phyloP scores from a whole-genome alignment of 106 monocot species.

The Vanilla planifolia region DNA sequence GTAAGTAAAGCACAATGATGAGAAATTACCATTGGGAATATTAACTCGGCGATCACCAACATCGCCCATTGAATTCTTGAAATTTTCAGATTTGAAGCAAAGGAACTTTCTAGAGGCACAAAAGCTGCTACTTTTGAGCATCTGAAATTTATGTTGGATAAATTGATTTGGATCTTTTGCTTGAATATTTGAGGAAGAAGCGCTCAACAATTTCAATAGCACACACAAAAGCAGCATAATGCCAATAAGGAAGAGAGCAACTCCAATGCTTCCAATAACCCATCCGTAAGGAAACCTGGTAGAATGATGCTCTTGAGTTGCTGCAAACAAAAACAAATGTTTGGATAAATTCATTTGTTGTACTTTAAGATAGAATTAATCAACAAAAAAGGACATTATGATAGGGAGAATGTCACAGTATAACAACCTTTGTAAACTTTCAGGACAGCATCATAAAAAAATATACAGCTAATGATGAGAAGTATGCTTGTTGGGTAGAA shows the following conservation, averaged over 20 bases:
- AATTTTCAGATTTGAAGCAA: conserved; percentile 54
- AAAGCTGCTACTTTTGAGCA: conserved; percentile 58
- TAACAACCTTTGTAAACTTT: too few relatives aligned
- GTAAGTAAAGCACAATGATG: background rate
- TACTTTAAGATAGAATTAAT: background rate
- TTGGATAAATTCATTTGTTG: background rate
- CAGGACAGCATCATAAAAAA: too few relatives aligned
- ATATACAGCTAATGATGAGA: too few relatives aligned
- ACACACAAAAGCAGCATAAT: conserved; percentile 44
- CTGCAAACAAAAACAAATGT: conserved; percentile 29
- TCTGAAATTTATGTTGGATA: conserved; percentile 63
- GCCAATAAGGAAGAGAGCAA: conserved; percentile 47
- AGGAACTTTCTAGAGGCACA: conserved; percentile 55
- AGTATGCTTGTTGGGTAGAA: too few relatives aligned
- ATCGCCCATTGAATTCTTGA: conserved; percentile 35
- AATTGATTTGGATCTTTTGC: conserved; percentile 38
- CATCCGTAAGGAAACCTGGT: conserved; percentile 64
- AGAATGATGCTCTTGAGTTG: conserved; percentile 27
- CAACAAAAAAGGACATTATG: background rate
- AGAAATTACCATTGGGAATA: conserved; percentile 48
- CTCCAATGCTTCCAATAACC: conserved; percentile 75
- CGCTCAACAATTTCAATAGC: conserved; percentile 27
- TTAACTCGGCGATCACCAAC: conserved; percentile 35
- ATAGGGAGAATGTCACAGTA: too few relatives aligned
- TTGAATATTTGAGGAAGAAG: conserved; percentile 25